phyloP scores from a whole-genome alignment of 164 flowering plant species.

The Annona squamosa region DNA sequence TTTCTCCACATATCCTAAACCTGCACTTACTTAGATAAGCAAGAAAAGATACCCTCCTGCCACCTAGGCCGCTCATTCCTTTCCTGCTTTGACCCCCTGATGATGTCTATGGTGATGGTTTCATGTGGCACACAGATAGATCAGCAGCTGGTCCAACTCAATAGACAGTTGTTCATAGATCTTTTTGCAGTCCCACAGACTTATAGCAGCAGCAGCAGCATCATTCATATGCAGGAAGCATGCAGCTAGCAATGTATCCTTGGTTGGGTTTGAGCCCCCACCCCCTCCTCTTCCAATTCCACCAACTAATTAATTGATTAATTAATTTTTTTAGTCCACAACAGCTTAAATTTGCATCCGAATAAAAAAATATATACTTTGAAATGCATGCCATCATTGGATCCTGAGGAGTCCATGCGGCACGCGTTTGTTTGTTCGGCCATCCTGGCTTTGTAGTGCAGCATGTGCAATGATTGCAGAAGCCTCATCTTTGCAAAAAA shows the following conservation, averaged over 20 bases:
- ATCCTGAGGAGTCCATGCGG: not conserved
- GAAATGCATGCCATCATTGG: conserved; percentile 5
- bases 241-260: not conserved
- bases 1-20: not conserved
- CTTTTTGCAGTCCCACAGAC: not conserved
- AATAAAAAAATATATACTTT: not conserved
- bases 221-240: not conserved
- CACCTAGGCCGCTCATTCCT: conserved; percentile 1
- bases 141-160: not conserved
- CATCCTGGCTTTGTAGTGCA: conserved; percentile 28
- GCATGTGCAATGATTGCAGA: conserved; percentile 38
- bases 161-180: not conserved
- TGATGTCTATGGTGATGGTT: conserved; percentile 10
- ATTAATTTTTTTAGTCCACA: not conserved
- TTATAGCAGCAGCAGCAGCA: not conserved
- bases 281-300: not conserved
- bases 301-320: not conserved
- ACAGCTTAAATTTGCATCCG: not conserved
- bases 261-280: not conserved
- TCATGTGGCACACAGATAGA: conserved; percentile 9
- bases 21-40: not conserved
- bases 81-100: conserved; percentile 9
- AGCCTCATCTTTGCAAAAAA: conserved; percentile 5
- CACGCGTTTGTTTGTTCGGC: conserved; percentile 18
- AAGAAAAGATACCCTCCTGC: not conserved